phyloP scores from a whole-genome alignment of 495 filamentous ascomycete genomes.

The Cryomyces antarcticus region DNA sequence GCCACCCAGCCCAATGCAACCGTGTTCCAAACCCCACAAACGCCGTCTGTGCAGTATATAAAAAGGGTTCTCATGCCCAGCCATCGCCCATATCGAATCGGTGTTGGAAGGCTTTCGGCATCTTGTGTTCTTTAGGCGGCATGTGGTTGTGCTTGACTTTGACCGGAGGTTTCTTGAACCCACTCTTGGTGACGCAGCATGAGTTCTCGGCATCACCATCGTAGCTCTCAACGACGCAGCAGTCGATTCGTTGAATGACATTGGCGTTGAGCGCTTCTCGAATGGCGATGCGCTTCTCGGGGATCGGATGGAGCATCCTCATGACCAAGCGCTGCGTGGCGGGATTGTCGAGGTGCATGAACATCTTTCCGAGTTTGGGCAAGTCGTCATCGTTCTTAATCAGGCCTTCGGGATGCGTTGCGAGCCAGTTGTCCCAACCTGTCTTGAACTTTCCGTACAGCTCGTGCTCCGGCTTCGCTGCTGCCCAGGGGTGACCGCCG shows the following conservation, averaged over 20 bases:
- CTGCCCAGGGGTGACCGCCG: slow-evolving; percentile 42
- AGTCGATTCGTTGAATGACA: slow-evolving; percentile 47
- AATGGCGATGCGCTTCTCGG: slow-evolving; percentile 42
- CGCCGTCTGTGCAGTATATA: no score
- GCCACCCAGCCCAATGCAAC: no score
- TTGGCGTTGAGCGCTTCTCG: slow-evolving; percentile 36
- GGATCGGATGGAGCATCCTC: slow-evolving; percentile 59
- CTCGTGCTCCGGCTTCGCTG: slow-evolving; percentile 24
- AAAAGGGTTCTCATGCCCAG: slow-evolving; percentile 1
- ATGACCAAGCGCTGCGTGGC: slow-evolving; percentile 41
- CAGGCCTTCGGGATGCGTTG: slow-evolving; percentile 26
- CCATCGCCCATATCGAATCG: slow-evolving; percentile 17
- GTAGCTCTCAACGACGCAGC: slow-evolving; percentile 31
- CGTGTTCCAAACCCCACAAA: no score
- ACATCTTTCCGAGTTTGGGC: slow-evolving; percentile 28
- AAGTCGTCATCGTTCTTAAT: slow-evolving; percentile 20
- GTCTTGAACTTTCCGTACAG: slow-evolving; percentile 35
- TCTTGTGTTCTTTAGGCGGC: slow-evolving; percentile 11
- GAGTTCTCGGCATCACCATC: slow-evolving; percentile 10
- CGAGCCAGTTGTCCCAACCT: slow-evolving; percentile 43
- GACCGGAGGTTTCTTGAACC: slow-evolving; percentile 2
- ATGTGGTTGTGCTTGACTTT: slow-evolving; percentile 14
- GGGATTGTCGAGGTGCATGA: slow-evolving; percentile 26
- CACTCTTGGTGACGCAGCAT: slow-evolving; percentile 4
- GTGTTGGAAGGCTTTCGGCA: slow-evolving; percentile 7